Evolutionary conservation across 495 filamentous ascomycete genomes (phyloP).

Genomic region (Glonium stellatum): DNA sequence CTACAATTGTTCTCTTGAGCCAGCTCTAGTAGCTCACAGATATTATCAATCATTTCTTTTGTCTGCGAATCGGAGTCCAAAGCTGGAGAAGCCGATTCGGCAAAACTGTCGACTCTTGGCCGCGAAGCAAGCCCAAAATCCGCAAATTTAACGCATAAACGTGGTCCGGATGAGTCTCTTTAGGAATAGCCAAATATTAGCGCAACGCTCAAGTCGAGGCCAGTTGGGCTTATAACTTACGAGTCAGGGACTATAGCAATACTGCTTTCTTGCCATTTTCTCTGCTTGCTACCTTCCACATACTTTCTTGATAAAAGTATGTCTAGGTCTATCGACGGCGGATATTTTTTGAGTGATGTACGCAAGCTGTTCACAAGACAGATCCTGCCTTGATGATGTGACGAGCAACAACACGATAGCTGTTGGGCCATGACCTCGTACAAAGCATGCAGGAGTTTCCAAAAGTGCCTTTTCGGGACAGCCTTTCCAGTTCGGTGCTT

Average conservation of each 20-base stretch:
- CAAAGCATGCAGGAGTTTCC: not conserved
- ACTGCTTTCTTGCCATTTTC: not conserved
- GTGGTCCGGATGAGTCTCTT: not conserved
- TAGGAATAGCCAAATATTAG: not conserved
- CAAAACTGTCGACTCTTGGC: not conserved
- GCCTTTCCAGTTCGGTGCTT: not conserved
- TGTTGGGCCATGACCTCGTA: not conserved
- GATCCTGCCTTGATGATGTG: not conserved
- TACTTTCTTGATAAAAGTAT: not conserved
- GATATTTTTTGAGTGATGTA: not conserved
- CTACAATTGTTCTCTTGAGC: not conserved
- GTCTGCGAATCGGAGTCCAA: not conserved
- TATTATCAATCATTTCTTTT: not conserved
- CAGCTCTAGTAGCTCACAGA: not conserved
- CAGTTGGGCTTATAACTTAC: not conserved
- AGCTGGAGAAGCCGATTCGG: not conserved
- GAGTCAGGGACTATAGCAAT: not conserved
- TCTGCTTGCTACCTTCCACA: not conserved
- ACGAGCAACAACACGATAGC: not conserved
- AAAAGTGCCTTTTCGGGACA: not conserved
- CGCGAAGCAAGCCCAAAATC: not conserved
- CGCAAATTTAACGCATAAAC: not conserved
- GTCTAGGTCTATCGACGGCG: not conserved
- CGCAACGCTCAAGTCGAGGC: not conserved
- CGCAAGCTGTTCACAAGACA: not conserved